A percentile compares a stretch with the other conserved stretches of the same genome.
These are phyloP conservation scores for Corniculantispora saksenae DNA, from an alignment of 2,329 filamentous ascomycete species.

Conservation along the genomic window DNA sequence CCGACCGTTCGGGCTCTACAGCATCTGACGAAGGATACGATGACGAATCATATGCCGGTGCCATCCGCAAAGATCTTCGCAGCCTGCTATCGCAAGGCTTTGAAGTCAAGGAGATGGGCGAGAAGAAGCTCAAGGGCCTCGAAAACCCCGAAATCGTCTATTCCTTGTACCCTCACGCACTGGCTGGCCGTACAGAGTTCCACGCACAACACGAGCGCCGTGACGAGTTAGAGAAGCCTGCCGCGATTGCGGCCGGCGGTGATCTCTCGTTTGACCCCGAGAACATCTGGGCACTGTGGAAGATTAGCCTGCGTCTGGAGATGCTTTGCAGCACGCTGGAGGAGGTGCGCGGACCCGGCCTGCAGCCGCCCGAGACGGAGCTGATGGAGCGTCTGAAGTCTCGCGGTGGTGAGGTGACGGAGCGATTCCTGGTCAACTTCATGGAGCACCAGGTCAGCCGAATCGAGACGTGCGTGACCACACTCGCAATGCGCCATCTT, in stretches of 20 bases:
- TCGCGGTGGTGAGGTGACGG: constrained; percentile 80
- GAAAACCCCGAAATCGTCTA: constrained; percentile 97
- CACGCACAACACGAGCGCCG: constrained; percentile 56
- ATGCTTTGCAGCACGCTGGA: constrained; percentile 92
- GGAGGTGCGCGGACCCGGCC: constrained; percentile 58
- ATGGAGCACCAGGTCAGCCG: constrained; percentile 93
- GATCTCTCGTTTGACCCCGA: constrained; percentile 79
- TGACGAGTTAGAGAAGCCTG: constrained; percentile 55
- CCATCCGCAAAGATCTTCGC: constrained; percentile 84
- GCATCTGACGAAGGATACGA: constrained; percentile 69
- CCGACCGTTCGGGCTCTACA: constrained; percentile 67
- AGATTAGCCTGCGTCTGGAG: constrained; percentile 83
- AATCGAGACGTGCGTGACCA: constrained; percentile 88
- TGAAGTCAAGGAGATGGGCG: constrained; percentile 93
- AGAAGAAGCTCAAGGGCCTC: constrained; percentile 91
- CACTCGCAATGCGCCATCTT: constrained; percentile 77
- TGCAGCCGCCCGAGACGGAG: constrained; percentile 81
- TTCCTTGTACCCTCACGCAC: constrained; percentile 87
- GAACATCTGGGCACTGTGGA: constrained; percentile 86
- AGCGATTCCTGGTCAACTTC: constrained; percentile 84
- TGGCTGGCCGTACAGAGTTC: constrained; percentile 76
- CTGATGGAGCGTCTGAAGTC: constrained; percentile 69
- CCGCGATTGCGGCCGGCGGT: constrained; percentile 62
- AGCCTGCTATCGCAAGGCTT: constrained; percentile 90
- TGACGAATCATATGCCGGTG: constrained; percentile 71